These are phyloP conservation scores for Jatropha podagrica DNA, from an alignment of 441 rosid species.

Conservation along the genomic window DNA sequence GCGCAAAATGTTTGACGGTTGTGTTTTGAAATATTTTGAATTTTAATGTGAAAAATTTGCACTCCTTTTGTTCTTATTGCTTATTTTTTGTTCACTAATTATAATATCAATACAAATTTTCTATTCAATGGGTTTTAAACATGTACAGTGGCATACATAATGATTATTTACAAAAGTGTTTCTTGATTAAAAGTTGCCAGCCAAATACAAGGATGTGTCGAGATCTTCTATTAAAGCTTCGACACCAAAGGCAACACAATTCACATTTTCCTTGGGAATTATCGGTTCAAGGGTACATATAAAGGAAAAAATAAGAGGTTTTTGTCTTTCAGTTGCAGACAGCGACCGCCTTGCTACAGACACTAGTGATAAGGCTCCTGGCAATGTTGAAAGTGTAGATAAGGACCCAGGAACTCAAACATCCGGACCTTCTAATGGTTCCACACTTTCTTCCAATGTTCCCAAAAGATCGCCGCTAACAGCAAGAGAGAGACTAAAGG, in stretches of 20 bases:
- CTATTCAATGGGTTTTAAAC: background rate
- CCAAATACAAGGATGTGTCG: conserved; percentile 30
- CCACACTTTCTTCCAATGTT: conserved; percentile 26
- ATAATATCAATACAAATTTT: background rate
- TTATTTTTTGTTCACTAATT: background rate
- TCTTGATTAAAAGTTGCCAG: conserved; percentile 36
- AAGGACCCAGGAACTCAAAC: conserved; percentile 22
- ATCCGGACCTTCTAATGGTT: conserved; percentile 37
- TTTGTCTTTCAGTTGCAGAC: conserved; percentile 40
- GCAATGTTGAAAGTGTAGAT: conserved; percentile 21
- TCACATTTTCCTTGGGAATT: conserved; percentile 22
- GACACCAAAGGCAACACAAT: conserved; percentile 25
- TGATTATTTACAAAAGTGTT: conserved; percentile 23
- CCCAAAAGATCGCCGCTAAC: conserved; percentile 56
- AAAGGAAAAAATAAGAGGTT: conserved; percentile 32
- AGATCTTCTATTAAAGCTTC: conserved; percentile 27
- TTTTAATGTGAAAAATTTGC: background rate
- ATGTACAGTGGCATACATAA: conserved; percentile 12
- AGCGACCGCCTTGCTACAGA: conserved; percentile 37
- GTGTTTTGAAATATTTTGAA: background rate
- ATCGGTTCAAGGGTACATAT: conserved; percentile 28
- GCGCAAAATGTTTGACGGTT: background rate
- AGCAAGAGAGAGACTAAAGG: conserved; percentile 78
- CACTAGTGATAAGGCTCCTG: conserved; percentile 32
- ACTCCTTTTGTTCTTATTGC: background rate